These are phyloP conservation scores for Leishmania lainsoni DNA, from an alignment of 208 protist genomes.

Conservation along the genomic window DNA sequence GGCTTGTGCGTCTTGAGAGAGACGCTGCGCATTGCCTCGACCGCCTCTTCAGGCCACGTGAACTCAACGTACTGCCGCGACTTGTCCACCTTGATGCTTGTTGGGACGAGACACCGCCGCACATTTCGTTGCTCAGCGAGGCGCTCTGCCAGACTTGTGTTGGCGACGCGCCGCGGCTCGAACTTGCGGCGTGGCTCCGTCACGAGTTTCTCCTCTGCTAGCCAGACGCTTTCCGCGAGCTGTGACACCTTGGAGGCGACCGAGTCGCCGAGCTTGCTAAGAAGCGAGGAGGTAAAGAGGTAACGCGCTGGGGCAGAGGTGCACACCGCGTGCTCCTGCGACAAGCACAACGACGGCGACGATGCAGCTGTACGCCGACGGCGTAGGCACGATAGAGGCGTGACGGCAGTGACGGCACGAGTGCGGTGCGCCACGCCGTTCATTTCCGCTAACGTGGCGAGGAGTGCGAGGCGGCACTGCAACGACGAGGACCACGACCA, in stretches of 20 bases:
- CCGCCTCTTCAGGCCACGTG: slow-evolving; percentile 59
- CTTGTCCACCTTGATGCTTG: slow-evolving; percentile 55
- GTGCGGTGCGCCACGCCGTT: background rate
- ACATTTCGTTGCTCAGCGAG: slow-evolving; percentile 52
- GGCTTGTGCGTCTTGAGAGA: slow-evolving; percentile 2
- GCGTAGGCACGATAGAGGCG: background rate
- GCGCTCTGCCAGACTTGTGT: slow-evolving; percentile 65
- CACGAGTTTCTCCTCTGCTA: slow-evolving; percentile 57
- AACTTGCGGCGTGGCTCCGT: slow-evolving; percentile 69
- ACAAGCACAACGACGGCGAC: background rate
- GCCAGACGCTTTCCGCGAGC: slow-evolving; percentile 19
- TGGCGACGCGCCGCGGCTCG: slow-evolving; percentile 32
- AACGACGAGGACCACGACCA: background rate
- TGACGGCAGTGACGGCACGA: background rate
- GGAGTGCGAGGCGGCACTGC: background rate
- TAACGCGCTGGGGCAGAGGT: background rate
- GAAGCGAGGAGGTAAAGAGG: slow-evolving; percentile 2
- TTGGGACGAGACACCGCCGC: slow-evolving; percentile 59
- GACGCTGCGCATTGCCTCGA: slow-evolving; percentile 11
- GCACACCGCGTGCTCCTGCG: background rate
- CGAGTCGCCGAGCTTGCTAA: slow-evolving; percentile 17
- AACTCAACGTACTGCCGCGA: slow-evolving; percentile 67
- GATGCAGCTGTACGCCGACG: background rate
- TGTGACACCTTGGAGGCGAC: slow-evolving; percentile 32
- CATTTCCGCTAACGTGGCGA: background rate